Evolutionary conservation across 805 yeast genomes (phyloP), one percentile per base, ranked within the genome.

Genomic region (Kodamaea fukazawae): DNA sequence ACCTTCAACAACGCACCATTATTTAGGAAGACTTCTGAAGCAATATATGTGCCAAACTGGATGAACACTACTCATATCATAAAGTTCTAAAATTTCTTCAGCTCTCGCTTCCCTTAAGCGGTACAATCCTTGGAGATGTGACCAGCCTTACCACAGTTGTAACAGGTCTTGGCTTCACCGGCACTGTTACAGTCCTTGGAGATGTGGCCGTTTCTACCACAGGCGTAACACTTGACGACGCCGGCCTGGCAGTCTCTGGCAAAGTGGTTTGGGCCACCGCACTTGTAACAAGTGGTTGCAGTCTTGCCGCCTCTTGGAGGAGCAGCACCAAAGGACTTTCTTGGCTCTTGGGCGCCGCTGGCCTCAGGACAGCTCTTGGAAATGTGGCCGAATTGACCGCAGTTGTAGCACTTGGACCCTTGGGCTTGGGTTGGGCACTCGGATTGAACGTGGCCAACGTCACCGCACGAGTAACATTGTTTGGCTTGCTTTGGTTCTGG

Each of bases 401-500:
- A 84, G 71, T 74, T 78, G 83, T 81, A 87, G 69, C 96, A 87
- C 62, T 86, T 84, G 50, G 82, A 65, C 45, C 82, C 81, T 71
- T 64, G 82, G 55, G 70, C 73, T 58, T 76, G 78, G 51, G 75
- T 73, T 23, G 83, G 77, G 70, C 97, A 89, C 61, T 89, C 96
- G 37, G 84, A 70, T 65, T 84, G 87, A 54, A 89, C 81, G 60
- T 89, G 97, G 41, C 96, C 96, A 42, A 83, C 76, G 62, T 83
- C 86, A 56, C 93, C 93, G 70, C 97, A 89, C 65, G 84, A 84
- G 82, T 85, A 89, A 68, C 97, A 89, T 65, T 89, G 89, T 68
- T 89, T 89, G 51, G 85, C 78, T 65, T 88, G 89, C 67, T 83
- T 86, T 60, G 96, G 95, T 59, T 81, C 81, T 32, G 93, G 84